Conservation (phyloP, 2,329 filamentous ascomycete genomes). For the Aspergillus piperis region DNA sequence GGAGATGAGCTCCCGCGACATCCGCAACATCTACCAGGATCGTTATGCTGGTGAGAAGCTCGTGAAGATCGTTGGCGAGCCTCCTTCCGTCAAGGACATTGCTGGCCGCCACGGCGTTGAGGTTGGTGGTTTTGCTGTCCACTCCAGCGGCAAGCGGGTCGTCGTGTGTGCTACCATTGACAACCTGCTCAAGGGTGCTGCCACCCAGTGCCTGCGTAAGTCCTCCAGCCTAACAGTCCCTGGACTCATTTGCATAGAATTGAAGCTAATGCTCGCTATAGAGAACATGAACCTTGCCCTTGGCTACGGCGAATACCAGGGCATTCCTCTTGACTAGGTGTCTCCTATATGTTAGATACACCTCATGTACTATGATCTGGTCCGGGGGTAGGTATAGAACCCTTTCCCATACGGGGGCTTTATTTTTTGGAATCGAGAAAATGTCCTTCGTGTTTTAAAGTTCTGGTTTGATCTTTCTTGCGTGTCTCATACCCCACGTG, state of each 20-base stretch:
- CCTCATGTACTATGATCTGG: slow-evolving; percentile 22
- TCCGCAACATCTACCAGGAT: slow-evolving; percentile 93
- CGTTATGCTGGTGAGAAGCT: slow-evolving; percentile 94
- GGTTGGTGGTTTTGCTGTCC: slow-evolving; percentile 93
- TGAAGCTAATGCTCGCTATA: slow-evolving; percentile 33
- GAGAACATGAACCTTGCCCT: slow-evolving; percentile 95
- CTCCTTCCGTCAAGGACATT: slow-evolving; percentile 82
- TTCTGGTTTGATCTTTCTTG: slow-evolving; percentile 14
- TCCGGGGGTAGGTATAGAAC: slow-evolving; percentile 21
- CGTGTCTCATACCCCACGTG: slow-evolving; percentile 34
- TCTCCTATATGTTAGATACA: slow-evolving; percentile 15
- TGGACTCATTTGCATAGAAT: background rate
- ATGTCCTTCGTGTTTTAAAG: slow-evolving; percentile 10
- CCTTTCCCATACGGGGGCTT: slow-evolving; percentile 9
- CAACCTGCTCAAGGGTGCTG: slow-evolving; percentile 89
- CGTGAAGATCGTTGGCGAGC: slow-evolving; percentile 86
- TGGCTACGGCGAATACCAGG: slow-evolving; percentile 84
- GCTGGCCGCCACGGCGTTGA: slow-evolving; percentile 84
- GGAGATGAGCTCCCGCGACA: slow-evolving; percentile 85
- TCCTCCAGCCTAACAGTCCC: slow-evolving; percentile 29
- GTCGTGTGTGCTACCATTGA: slow-evolving; percentile 95
- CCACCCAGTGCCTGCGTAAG: slow-evolving; percentile 88
- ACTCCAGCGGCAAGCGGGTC: slow-evolving; percentile 83
- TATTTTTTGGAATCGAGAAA: slow-evolving; percentile 17
- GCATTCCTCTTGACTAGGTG: slow-evolving; percentile 66